Base-by-base conservation (phyloP, 441 rosid species). In the Biscutella laevigata region DNA sequence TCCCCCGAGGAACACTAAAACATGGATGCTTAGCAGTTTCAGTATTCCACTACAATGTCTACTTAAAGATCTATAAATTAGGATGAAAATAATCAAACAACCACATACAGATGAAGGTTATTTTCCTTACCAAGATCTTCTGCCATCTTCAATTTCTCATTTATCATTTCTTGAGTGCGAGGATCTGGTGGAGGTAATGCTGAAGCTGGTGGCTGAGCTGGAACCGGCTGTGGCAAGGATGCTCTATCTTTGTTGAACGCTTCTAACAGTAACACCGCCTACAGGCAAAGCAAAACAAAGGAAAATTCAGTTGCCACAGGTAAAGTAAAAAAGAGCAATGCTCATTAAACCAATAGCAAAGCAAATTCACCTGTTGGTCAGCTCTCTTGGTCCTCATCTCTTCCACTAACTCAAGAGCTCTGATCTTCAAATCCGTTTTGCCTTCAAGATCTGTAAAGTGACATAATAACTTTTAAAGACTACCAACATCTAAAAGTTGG, bases 241-340 rank as follows among this genome's bases (percentile, higher is more conserved):
- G 97, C 94, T 58, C 95, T 75, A 62, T 89, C 97, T 74, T 89
- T 89, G 59, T 89, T 89, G 74, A 89, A 89, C 70, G 95, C 97
- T 69, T 86, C 95, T 82, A 89, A 69, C 54, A 89, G 90, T 39
- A 89, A 77, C 61, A 71, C 76, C 13, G 97, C 81, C 97, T 89
- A 69, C 55, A 67, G 16, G 55, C 12, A 62, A 4, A 53, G 41
- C 59, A 47, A 71, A 29, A 57, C 17, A 10, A 10, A 51, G 10
- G 11, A 38, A 9, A 19, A 25, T 21, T 21, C 46, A 59, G 35
- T 59, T 35, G 56, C 28, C 51, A 59, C 13, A 52, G 13, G 47
- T 10, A 25, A 25, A 26, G 14, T 14, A 43, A n/a, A 9, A 10
- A 34, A 25, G 17, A 28, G 40, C 10, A 8, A 2, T 39, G 36